Percentiles rank a stretch among this genome's conserved stretches.
phyloP scores from a whole-genome alignment of 2,329 filamentous ascomycete species.

The Fusarium chlamydosporum region DNA sequence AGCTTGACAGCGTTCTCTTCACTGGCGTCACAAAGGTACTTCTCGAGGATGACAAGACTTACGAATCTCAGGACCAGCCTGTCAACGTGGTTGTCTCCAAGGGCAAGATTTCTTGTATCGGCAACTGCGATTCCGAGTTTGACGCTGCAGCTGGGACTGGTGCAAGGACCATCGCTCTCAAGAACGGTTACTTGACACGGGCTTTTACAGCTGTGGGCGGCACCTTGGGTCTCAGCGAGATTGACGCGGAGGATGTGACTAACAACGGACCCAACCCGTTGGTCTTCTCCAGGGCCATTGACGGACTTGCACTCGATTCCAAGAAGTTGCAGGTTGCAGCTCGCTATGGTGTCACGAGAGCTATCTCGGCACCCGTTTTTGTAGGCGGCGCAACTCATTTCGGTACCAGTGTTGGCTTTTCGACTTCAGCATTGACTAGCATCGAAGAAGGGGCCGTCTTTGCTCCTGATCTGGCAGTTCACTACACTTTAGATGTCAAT shows the following conservation, averaged over 20 bases:
- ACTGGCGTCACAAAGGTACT: slow-evolving; percentile 68
- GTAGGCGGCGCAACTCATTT: slow-evolving; percentile 61
- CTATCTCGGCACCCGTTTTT: slow-evolving; percentile 69
- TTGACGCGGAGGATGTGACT: slow-evolving; percentile 69
- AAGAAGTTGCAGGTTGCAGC: slow-evolving; percentile 69
- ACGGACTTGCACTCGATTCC: slow-evolving; percentile 68
- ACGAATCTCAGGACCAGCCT: slow-evolving; percentile 53
- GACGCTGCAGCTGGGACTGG: slow-evolving; percentile 54
- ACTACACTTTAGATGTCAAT: slow-evolving; percentile 68
- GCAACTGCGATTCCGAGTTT: slow-evolving; percentile 64
- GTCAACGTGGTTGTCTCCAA: slow-evolving; percentile 66
- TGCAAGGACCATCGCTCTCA: slow-evolving; percentile 61
- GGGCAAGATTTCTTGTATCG: slow-evolving; percentile 70
- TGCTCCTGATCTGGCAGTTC: slow-evolving; percentile 67
- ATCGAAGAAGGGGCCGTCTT: slow-evolving; percentile 67
- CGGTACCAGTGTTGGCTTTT: slow-evolving; percentile 72
- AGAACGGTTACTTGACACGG: slow-evolving; percentile 72
- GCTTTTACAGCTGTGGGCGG: slow-evolving; percentile 73
- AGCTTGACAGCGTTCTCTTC: slow-evolving; percentile 64
- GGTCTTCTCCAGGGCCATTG: slow-evolving; percentile 70
- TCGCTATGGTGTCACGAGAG: slow-evolving; percentile 70
- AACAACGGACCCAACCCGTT: slow-evolving; percentile 65
- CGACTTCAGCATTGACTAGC: slow-evolving; percentile 63
- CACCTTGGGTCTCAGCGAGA: slow-evolving; percentile 73
- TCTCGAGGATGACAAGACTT: slow-evolving; percentile 60